Conservation (phyloP, 352 stramenopile genomes). For the Globisporangium ultimum region DNA sequence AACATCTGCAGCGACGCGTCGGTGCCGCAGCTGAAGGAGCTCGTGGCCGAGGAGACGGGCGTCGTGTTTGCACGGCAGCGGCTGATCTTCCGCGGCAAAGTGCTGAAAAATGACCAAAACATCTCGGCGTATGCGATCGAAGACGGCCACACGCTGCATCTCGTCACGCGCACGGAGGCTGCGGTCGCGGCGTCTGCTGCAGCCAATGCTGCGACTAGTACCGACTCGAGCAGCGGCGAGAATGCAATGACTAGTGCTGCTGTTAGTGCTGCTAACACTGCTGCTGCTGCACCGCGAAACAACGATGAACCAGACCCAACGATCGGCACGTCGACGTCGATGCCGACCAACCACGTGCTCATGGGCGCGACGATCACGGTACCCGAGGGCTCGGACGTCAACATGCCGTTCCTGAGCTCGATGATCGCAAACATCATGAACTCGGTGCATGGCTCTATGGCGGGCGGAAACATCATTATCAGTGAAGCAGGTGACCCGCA, state of each 20-base stretch:
- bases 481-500: conserved; percentile 3
- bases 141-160: conserved; percentile 78
- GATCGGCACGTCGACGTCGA: conserved; percentile 13
- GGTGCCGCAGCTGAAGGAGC: conserved; percentile 73
- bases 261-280: not conserved
- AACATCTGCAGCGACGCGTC: conserved; percentile 56
- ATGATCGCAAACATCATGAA: conserved; percentile 81
- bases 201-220: not conserved
- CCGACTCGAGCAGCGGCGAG: not conserved
- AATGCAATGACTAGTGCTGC: not conserved
- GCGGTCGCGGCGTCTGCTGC: not conserved
- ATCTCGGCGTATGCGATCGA: conserved; percentile 74
- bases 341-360: conserved; percentile 37
- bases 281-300: conserved; percentile 16
- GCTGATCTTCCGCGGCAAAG: conserved; percentile 83
- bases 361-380: conserved; percentile 79
- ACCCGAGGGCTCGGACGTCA: conserved; percentile 55
- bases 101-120: conserved; percentile 84
- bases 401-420: conserved; percentile 81
- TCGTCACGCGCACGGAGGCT: conserved; percentile 58
- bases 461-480: conserved; percentile 13
- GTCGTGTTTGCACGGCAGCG: conserved; percentile 69
- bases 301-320: conserved; percentile 77
- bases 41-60: conserved; percentile 63
- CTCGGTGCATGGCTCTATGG: conserved; percentile 34